Conservation (phyloP, 1,139 yeast genomes). For the Lizanozyma gosingica region DNA sequence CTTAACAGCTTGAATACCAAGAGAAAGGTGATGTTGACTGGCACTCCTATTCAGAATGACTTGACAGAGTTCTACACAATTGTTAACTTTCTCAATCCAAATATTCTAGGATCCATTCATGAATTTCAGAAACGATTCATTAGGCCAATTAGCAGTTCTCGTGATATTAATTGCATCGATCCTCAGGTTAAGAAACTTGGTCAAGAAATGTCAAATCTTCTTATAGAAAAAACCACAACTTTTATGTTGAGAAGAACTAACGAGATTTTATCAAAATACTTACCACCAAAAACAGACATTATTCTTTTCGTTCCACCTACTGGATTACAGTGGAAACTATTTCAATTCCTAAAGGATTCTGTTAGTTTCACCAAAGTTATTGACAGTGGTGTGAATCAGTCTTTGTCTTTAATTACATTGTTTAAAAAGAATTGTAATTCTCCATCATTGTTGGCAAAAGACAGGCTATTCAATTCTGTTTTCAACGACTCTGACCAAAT, state of each 20-base stretch:
- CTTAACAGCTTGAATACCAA: constrained; percentile 48
- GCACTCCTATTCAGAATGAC: constrained; percentile 95
- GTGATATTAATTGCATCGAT: constrained; percentile 63
- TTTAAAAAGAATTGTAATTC: constrained; percentile 82
- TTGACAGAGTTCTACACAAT: constrained; percentile 74
- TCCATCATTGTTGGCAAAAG: constrained; percentile 50
- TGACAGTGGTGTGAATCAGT: constrained; percentile 22
- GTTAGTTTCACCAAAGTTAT: constrained; percentile 22
- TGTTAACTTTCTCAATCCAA: constrained; percentile 79
- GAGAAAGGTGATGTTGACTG: constrained; percentile 62
- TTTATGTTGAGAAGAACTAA: constrained; percentile 75
- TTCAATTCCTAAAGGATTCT: constrained; percentile 41
- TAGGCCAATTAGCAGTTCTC: constrained; percentile 61
- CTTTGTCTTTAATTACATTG: constrained; percentile 62
- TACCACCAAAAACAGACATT: constrained; percentile 75
- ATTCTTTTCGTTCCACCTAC: constrained; percentile 77
- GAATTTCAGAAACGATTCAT: constrained; percentile 61
- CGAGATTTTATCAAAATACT: constrained; percentile 49
- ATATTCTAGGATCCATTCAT: constrained; percentile 56
- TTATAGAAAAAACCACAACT: constrained; percentile 52
- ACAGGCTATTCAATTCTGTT: constrained; percentile 14
- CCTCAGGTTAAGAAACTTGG: constrained; percentile 46
- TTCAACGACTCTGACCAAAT: constrained; percentile 6
- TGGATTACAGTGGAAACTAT: constrained; percentile 44
- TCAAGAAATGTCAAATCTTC: constrained; percentile 47